Percentiles rank a stretch among this genome's conserved stretches.
Evolutionary conservation across 768 basidiomycete species (phyloP).

Genomic region (Lentinula edodes): DNA sequence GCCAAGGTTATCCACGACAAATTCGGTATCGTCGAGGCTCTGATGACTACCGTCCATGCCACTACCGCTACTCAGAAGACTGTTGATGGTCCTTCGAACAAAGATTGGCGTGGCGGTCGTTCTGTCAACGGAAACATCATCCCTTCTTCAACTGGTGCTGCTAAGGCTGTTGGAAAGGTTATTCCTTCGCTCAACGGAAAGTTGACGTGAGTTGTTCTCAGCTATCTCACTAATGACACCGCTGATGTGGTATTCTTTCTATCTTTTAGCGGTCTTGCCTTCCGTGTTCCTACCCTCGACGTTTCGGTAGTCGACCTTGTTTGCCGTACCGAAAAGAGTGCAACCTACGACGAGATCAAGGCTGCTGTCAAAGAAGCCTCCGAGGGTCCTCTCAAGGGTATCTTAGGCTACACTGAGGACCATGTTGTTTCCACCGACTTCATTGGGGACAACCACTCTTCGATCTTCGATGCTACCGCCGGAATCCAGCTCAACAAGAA

Average conservation of each 20-base stretch:
- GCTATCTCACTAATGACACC: background rate
- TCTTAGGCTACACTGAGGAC: conserved; percentile 91
- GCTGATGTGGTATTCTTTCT: conserved; percentile 4
- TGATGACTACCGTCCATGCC: conserved; percentile 98
- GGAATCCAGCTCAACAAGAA: conserved; percentile 89
- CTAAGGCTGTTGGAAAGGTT: conserved; percentile 98
- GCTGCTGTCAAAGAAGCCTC: conserved; percentile 73
- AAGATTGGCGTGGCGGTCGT: conserved; percentile 98
- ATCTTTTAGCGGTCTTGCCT: conserved; percentile 73
- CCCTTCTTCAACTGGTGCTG: conserved; percentile 97
- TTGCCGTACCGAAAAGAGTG: conserved; percentile 81
- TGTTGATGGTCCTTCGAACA: conserved; percentile 89
- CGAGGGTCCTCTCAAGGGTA: conserved; percentile 60
- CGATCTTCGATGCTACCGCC: conserved; percentile 90
- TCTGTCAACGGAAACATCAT: conserved; percentile 98
- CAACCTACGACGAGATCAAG: conserved; percentile 92
- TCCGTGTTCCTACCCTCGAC: conserved; percentile 96
- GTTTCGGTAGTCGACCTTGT: conserved; percentile 99
- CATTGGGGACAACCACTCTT: conserved; percentile 70
- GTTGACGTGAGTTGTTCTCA: conserved; percentile 65
- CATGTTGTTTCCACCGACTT: conserved; percentile 93
- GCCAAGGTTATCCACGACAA: conserved; percentile 98
- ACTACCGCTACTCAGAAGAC: conserved; percentile 96
- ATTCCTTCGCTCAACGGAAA: conserved; percentile 96
- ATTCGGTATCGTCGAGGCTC: conserved; percentile 91